phyloP scores from a whole-genome alignment of 768 basidiomycete genomes.

The Nidula microcarpa region DNA sequence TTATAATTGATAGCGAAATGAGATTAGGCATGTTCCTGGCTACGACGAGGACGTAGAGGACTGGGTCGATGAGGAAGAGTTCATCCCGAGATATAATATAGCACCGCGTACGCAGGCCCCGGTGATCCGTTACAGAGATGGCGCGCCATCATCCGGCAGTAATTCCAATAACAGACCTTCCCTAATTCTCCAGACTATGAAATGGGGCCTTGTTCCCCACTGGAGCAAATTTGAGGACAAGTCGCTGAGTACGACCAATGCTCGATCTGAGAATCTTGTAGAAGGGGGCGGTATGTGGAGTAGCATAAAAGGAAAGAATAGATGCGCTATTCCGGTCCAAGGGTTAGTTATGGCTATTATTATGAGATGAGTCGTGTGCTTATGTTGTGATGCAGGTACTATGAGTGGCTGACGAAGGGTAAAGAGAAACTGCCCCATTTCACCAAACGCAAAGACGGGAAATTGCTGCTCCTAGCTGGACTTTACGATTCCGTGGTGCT shows the following conservation, averaged over 20 bases:
- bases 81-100: slow-evolving; percentile 73
- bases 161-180: slow-evolving; percentile 7
- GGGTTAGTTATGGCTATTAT: slow-evolving; percentile 14
- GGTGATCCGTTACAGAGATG: slow-evolving; percentile 53
- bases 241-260: slow-evolving; percentile 83
- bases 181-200: slow-evolving; percentile 77
- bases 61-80: slow-evolving; percentile 60
- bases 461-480: slow-evolving; percentile 83
- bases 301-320: slow-evolving; percentile 72
- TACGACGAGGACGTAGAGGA: slow-evolving; percentile 44
- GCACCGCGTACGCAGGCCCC: slow-evolving; percentile 80
- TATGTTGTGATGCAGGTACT: slow-evolving; percentile 55
- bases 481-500: slow-evolving; percentile 75
- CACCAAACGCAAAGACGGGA: slow-evolving; percentile 60
- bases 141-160: slow-evolving; percentile 9
- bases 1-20: slow-evolving; percentile 23
- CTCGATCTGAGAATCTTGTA: slow-evolving; percentile 77
- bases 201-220: slow-evolving; percentile 87
- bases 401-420: slow-evolving; percentile 90
- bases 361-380: not conserved
- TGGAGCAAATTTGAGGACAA: slow-evolving; percentile 77
- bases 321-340: slow-evolving; percentile 80
- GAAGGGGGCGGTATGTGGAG: slow-evolving; percentile 84
- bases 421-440: slow-evolving; percentile 82
- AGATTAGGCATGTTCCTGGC: slow-evolving; percentile 41